phyloP scores from a whole-genome alignment of 176 grass and related monocot species.

The Dactylis glomerata region DNA sequence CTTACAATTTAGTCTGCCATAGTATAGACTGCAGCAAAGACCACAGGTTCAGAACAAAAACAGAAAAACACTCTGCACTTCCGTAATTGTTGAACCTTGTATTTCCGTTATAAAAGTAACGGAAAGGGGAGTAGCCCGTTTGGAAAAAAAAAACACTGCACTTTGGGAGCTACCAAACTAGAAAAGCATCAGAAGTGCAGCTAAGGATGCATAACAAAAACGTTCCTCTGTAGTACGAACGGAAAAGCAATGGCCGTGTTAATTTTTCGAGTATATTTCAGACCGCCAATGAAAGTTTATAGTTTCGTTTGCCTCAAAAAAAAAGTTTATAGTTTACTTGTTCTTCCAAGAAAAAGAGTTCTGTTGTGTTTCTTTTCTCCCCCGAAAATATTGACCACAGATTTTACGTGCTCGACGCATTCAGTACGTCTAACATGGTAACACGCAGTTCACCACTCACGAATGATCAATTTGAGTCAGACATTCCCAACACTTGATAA shows the following conservation, averaged over 20 bases:
- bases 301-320: too few species aligned
- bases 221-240: too few species aligned
- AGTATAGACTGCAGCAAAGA: constrained; percentile 43
- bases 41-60: neutral
- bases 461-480: neutral
- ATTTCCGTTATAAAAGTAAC: too few species aligned
- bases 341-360: neutral
- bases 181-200: neutral
- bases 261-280: neutral
- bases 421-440: neutral
- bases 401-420: neutral
- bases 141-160: too few species aligned
- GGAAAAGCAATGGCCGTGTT: too few species aligned
- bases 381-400: too few species aligned
- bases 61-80: neutral
- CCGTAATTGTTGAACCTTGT: too few species aligned
- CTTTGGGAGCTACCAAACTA: neutral
- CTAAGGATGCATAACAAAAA: neutral
- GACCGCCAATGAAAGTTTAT: neutral
- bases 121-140: too few species aligned
- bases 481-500: too few species aligned
- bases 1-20: too few species aligned
- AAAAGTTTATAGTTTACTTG: neutral
- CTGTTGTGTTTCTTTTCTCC: neutral
- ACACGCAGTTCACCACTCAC: neutral